Evolutionary conservation across 108 stramenopile genomes (phyloP), one percentile per base, ranked within the genome.

Genomic region (Chaetoceros tenuissimus): DNA sequence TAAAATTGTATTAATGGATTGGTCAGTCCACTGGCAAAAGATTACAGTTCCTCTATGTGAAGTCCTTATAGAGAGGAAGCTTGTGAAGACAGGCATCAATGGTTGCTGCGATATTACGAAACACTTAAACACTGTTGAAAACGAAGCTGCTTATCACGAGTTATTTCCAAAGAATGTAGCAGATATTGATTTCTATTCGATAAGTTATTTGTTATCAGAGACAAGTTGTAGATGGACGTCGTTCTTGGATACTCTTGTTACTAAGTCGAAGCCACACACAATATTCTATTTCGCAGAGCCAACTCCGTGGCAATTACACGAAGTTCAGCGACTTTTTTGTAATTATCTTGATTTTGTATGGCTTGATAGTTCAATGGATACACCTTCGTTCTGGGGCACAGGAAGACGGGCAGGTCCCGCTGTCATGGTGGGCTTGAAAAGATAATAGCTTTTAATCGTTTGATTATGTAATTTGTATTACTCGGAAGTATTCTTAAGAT

Each of bases 221-320:
- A 78, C 75, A 13, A 64, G 84, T 19, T 63, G 64, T 46, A 67
- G 72, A 34, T 89, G 87, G 87, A 55, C 73, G 48, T 26, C 22
- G 0, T 89, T 80, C 57, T 74, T 74, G 24, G 24, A 61, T 10
- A 54, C 72, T 29, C 30, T 89, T 18, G 67, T 78, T 20, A 13
- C 60, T 1, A 31, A 55, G 20, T 71, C 73, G 24, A 67, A 55
- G 30, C 48, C 48, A 10, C 74, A 69, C 16, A 66, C 78, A 3
- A 23, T 83, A n/a, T 79, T 89, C 49, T 78, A 81, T 51, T 77
- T 89, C 57, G 61, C 67, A 16, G 87, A 89, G 48, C 87, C 87
- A 2, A 69, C 66, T 20, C 77, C 84, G 16, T 89, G 87, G 87
- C 87, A 89, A 53, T 62, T 85, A 0, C 84, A 85, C 60, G 44